Evolutionary conservation across 139 green algal genomes (phyloP).

Genomic region (Tetradesmus lagerheimii): DNA sequence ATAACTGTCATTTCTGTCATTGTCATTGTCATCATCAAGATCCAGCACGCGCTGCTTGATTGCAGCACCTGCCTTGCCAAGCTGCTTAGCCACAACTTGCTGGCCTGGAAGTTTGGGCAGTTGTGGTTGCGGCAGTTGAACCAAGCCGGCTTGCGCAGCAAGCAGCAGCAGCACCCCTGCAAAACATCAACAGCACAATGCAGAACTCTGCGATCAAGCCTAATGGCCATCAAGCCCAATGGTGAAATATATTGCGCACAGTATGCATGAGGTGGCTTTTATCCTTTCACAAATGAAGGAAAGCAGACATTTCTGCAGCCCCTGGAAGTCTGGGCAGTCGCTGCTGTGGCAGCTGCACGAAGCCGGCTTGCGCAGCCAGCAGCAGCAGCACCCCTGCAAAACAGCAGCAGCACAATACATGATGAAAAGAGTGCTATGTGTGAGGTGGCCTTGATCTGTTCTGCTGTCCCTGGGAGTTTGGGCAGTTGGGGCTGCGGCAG

Average conservation of each 20-base stretch:
- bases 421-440: too few species aligned
- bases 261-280: too few species aligned
- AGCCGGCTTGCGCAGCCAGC: background rate
- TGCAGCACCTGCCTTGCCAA: background rate
- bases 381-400: background rate
- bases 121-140: background rate
- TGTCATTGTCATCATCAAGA: background rate
- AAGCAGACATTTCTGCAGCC: too few species aligned
- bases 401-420: too few species aligned
- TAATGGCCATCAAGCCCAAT: too few species aligned
- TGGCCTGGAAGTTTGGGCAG: background rate
- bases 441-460: too few species aligned
- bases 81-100: background rate
- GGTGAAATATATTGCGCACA: too few species aligned
- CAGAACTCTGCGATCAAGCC: too few species aligned
- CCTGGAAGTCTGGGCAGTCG: too few species aligned
- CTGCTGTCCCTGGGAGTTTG: background rate
- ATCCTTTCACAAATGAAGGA: too few species aligned
- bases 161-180: slow-evolving; percentile 11
- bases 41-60: slow-evolving; percentile 1
- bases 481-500: background rate
- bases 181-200: too few species aligned
- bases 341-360: too few species aligned
- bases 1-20: background rate
- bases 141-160: background rate